Evolutionary conservation across 2,329 filamentous ascomycete species (phyloP).

Genomic region (Ophiocordyceps camponoti-leonardi): DNA sequence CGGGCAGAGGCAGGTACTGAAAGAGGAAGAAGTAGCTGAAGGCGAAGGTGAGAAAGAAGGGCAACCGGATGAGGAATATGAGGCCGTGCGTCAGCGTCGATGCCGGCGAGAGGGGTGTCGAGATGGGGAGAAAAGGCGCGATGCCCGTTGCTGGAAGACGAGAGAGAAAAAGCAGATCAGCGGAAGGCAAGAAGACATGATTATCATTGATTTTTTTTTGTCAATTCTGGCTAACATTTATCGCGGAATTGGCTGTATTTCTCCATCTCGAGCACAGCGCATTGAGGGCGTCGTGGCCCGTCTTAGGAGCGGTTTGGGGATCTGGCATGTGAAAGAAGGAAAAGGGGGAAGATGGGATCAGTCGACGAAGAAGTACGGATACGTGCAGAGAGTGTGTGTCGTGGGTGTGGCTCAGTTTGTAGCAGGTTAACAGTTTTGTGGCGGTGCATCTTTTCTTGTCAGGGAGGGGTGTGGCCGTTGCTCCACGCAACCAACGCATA

Average conservation of each 20-base stretch:
- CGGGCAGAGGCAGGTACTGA: constrained; percentile 57
- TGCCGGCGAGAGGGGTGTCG: constrained; percentile 44
- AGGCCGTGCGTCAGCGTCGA: constrained; percentile 48
- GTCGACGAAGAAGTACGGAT: no score
- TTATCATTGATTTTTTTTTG: no score
- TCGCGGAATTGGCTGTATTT: constrained; percentile 90
- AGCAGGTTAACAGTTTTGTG: not conserved
- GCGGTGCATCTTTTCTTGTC: not conserved
- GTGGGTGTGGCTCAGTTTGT: not conserved
- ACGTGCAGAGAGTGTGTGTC: not conserved
- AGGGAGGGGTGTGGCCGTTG: no score
- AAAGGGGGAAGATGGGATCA: not conserved
- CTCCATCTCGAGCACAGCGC: constrained; percentile 46
- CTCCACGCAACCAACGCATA: not conserved
- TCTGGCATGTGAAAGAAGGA: not conserved
- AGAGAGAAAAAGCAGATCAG: constrained; percentile 1
- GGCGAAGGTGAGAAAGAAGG: constrained; percentile 53
- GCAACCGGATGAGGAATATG: constrained; percentile 67
- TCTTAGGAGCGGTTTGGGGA: not conserved
- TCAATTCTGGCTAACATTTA: constrained; percentile 39
- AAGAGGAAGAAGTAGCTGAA: constrained; percentile 63
- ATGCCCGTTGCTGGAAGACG: constrained; percentile 64
- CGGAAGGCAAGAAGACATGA: not conserved
- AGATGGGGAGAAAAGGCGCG: constrained; percentile 80
- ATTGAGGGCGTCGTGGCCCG: not conserved